Evolutionary conservation across 78 protist genomes (phyloP), one percentile per base, ranked within the genome.

Genomic region (Monosiga brevicollis): DNA sequence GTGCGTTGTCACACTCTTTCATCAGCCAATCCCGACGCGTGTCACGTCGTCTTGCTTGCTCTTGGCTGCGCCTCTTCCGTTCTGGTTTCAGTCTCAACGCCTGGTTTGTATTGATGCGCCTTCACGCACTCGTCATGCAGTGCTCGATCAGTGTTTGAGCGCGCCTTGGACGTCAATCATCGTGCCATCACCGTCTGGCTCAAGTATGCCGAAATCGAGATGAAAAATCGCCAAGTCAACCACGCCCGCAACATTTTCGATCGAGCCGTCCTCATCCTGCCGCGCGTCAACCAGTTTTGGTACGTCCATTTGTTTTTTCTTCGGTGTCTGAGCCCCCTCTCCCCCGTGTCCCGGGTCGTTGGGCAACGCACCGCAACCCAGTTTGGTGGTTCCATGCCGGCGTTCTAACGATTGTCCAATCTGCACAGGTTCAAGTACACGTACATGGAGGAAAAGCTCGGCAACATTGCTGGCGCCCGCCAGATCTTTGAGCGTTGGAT

Each of bases 191-290:
- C 75, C 20, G 23, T 93, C 35, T 98, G 96, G 95, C 32, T 93
- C n/a, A 41, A 84, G 40, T 98, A 97, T 81, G 97, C 99, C 25
- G 99, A 98, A 84, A 92, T 95, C 96, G 99, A 98, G 86, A 96
- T 97, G 98, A 25, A 88, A 24, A 42, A 89, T 81, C 74, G 82
- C 74, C 71, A 85, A 79, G 82, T 97, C 79, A 96, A 96, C 86
- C 89, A 82, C 39, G 99, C 99, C 0, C 91, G 99, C 32, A 98
- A 98, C 79, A 86, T 98, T 1, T 95, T 87, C 91, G 97, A 96
- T 76, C 93, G 99, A 36, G 99, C 99, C 10, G 95, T 94, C 35
- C 74, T 92, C 3, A 38, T 86, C 23, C 89, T 98, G 29, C 99
- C 99, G 23, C 86, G 98, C 22, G 94, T 82, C 23, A 91, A 88